Evolutionary conservation across 2,329 filamentous ascomycete species (phyloP).

Genomic region (Botrytis medusae): DNA sequence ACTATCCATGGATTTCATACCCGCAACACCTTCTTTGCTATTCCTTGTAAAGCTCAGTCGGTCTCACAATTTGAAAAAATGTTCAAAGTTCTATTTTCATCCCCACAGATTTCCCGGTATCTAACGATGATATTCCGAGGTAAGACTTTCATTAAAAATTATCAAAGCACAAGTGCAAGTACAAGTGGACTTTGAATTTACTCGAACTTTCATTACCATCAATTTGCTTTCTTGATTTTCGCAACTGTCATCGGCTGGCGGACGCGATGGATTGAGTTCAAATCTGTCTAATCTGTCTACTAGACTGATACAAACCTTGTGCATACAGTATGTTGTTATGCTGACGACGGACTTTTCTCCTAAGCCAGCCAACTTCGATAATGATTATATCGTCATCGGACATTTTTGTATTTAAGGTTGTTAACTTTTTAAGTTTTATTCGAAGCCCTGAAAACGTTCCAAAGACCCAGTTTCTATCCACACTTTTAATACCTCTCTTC

Average conservation of each 20-base stretch:
- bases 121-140: not conserved
- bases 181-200: not conserved
- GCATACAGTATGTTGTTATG: not conserved
- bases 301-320: not conserved
- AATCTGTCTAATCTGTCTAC: not conserved
- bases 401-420: constrained; percentile 16
- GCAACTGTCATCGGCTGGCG: not conserved
- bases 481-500: not conserved
- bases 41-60: not conserved
- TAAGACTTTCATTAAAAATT: not conserved
- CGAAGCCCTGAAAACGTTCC: not conserved
- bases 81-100: not conserved
- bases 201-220: not conserved
- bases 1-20: not conserved
- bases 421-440: not conserved
- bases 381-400: not conserved
- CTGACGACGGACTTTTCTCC: not conserved
- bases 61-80: not conserved
- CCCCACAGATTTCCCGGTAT: not conserved
- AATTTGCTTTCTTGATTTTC: not conserved
- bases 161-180: not conserved
- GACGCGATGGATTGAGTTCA: not conserved
- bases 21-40: too few species aligned
- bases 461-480: not conserved
- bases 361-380: not conserved